Evolutionary conservation across 2,329 filamentous ascomycete species (phyloP), one percentile per base, ranked within the genome.

Genomic region (Fusarium praegraminearum): DNA sequence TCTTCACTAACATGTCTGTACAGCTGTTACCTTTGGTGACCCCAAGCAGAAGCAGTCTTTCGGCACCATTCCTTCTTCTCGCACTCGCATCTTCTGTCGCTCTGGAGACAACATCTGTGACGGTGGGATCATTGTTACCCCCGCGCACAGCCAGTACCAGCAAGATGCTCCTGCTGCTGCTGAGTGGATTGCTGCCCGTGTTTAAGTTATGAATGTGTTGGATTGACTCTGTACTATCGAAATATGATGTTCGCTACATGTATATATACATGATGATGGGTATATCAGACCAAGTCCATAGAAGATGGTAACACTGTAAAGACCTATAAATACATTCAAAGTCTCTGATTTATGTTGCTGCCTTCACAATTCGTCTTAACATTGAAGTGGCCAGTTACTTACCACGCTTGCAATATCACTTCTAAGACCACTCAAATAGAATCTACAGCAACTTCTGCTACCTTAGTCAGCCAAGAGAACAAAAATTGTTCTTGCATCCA

Each of bases 21-120:
- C 11, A 61, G 57, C 22, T 59, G 22, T 59, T 7, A 50, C 35
- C 10, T 41, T 61, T 4, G 57, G 57, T 20, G 20, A 59, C 24
- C 44, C 30, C 1, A 49, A 50, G 41, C 49, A 26, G 12, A 50
- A 3, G 8, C 9, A 51, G 24, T 3, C 49, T n/a, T 49, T 59
- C 22, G 57, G 57, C 2, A 35, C 9, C 10, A 41, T 60, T 2
- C 43, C 54, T 6, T 9, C n/a, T 1, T 16, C 54, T n/a, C 57
- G 57, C 8, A 59, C n/a, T 35, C 41, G 36, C 10, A 4, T 43
- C 15, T 20, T 50, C 54, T 61, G 57, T 5, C 36, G n/a, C 11
- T 12, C 30, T 2, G 35, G 54, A 3, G 57, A 61, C 7, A 20
- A 22, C 18, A 41, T 61, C 11, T 61, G 57, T 20, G 24, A n/a